phyloP scores from a whole-genome alignment of 495 filamentous ascomycete genomes.

The Mytilinidion resinicola region DNA sequence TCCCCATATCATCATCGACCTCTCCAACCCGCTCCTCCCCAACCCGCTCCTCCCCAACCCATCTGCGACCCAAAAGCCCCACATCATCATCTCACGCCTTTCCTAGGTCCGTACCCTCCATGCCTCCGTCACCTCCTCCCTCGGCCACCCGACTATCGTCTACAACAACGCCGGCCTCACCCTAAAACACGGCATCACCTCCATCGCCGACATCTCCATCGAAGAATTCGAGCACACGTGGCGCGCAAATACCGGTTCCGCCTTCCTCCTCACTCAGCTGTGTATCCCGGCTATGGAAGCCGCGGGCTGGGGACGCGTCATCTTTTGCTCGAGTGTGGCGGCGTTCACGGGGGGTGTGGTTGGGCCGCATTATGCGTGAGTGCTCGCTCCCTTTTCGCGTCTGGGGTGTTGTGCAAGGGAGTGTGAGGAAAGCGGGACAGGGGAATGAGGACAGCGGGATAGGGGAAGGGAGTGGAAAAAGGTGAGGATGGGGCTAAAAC shows the following conservation, averaged over 20 bases:
- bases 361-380: conserved; percentile 38
- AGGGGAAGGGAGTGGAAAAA: too few relatives aligned
- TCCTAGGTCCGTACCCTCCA: conserved; percentile 30
- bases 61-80: not conserved
- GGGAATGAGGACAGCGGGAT: too few relatives aligned
- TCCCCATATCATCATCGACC: too few relatives aligned
- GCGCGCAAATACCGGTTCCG: conserved; percentile 31
- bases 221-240: conserved; percentile 31
- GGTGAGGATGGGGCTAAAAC: too few relatives aligned
- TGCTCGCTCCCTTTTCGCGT: too few relatives aligned
- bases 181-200: conserved; percentile 18
- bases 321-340: conserved; percentile 30
- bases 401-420: too few relatives aligned
- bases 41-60: not conserved
- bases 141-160: conserved; percentile 32
- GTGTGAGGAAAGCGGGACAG: too few relatives aligned
- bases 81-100: not conserved
- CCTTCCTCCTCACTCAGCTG: conserved; percentile 32
- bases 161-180: conserved; percentile 37
- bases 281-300: conserved; percentile 33
- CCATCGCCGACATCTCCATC: conserved; percentile 32
- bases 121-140: conserved; percentile 14
- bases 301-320: conserved; percentile 29
- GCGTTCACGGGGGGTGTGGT: conserved; percentile 35
- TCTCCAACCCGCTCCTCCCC: too few relatives aligned